These are phyloP conservation scores for Hydnum rufescens DNA, from an alignment of 768 basidiomycete genomes.

Conservation along the genomic window DNA sequence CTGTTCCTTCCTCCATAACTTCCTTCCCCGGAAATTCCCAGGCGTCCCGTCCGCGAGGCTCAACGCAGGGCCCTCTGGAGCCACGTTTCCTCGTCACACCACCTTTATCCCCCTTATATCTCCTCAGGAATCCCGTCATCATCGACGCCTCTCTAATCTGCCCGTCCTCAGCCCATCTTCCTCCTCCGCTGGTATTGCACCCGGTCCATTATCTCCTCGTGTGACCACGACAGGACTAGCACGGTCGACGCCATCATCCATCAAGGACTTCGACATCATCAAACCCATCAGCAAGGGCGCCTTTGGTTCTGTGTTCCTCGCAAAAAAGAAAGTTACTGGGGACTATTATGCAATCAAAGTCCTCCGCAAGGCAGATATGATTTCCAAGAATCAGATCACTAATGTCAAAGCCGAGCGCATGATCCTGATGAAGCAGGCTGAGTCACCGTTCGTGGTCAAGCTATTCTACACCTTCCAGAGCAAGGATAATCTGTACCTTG, in stretches of 20 bases:
- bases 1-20: background rate
- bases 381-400: conserved; percentile 99
- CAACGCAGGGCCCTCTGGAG: conserved; percentile 32
- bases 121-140: conserved; percentile 30
- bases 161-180: conserved; percentile 34
- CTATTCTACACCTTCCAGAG: conserved; percentile 98
- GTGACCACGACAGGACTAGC: conserved; percentile 60
- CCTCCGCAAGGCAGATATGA: conserved; percentile 99
- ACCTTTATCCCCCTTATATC: conserved; percentile 39
- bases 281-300: conserved; percentile 99
- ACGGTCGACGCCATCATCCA: conserved; percentile 69
- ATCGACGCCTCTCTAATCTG: conserved; percentile 47
- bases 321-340: conserved; percentile 94
- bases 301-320: conserved; percentile 93
- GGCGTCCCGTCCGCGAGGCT: conserved; percentile 43
- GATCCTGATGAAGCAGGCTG: conserved; percentile 98
- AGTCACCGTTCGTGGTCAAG: conserved; percentile 95
- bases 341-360: conserved; percentile 99
- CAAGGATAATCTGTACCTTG: conserved; percentile 95
- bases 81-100: conserved; percentile 45
- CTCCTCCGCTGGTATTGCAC: conserved; percentile 11
- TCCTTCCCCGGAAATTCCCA: conserved; percentile 15
- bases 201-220: conserved; percentile 64
- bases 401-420: conserved; percentile 99
- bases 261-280: conserved; percentile 98